These are phyloP conservation scores for Platanthera zijinensis DNA, from an alignment of 106 monocot species.

Conservation along the genomic window DNA sequence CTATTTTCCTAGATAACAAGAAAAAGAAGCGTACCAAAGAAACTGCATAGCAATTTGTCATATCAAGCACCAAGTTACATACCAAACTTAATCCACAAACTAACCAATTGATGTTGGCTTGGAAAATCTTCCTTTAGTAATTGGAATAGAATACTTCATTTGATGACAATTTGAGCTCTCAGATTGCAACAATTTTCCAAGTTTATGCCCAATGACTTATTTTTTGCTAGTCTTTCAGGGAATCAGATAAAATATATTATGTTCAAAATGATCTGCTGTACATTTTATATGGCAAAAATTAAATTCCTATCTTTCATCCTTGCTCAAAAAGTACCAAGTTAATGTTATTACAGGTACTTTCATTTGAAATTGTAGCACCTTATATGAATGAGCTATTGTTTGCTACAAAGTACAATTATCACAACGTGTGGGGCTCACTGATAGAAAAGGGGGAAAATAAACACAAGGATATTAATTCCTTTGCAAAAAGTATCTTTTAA, in stretches of 20 bases:
- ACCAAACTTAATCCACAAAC: neutral
- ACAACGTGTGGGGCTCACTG: neutral
- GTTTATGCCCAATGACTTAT: neutral
- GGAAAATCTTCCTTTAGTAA: neutral
- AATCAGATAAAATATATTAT: neutral
- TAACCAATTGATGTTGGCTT: neutral
- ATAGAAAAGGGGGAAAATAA: neutral
- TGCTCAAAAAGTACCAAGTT: neutral
- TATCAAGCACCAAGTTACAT: too few relatives aligned
- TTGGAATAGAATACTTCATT: neutral
- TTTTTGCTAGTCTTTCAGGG: neutral
- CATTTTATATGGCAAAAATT: neutral
- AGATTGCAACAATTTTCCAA: neutral
- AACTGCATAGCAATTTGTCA: too few relatives aligned
- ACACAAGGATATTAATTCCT: neutral
- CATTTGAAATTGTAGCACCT: neutral
- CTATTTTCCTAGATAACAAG: too few relatives aligned
- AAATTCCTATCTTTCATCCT: neutral
- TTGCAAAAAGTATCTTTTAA: neutral
- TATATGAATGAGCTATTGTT: neutral
- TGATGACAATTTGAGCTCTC: neutral
- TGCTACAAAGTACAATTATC: neutral
- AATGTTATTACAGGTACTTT: neutral
- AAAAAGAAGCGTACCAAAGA: too few relatives aligned
- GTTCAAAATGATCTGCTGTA: neutral